Evolutionary conservation across 768 basidiomycete species (phyloP).

Genomic region (Mycena alexandri): DNA sequence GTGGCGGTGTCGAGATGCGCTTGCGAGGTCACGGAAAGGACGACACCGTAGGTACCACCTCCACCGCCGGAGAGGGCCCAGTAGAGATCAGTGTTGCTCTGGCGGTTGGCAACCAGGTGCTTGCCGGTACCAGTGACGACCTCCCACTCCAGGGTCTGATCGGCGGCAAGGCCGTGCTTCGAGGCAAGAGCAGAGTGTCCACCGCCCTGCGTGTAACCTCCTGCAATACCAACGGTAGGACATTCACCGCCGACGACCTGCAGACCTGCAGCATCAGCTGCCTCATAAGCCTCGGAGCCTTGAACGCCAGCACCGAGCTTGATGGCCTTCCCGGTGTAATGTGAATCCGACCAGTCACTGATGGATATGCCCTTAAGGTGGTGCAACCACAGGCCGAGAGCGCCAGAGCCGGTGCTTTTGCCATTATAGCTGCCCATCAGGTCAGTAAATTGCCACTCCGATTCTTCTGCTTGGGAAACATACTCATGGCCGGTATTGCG

Average conservation of each 20-base stretch:
- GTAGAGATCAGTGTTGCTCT: slow-evolving; percentile 48
- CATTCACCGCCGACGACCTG: slow-evolving; percentile 25
- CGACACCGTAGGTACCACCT: slow-evolving; percentile 27
- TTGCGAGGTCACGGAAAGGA: slow-evolving; percentile 20
- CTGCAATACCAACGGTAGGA: slow-evolving; percentile 46
- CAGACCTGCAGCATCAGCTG: slow-evolving; percentile 13
- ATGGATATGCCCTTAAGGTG: slow-evolving; percentile 14
- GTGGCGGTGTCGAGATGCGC: slow-evolving; percentile 17
- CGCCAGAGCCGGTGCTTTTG: slow-evolving; percentile 19
- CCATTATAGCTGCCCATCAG: slow-evolving; percentile 24
- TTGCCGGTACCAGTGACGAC: slow-evolving; percentile 15
- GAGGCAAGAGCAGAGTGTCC: slow-evolving; percentile 36
- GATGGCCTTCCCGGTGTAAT: slow-evolving; percentile 24
- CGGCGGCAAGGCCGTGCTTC: slow-evolving; percentile 31
- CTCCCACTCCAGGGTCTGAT: slow-evolving; percentile 29
- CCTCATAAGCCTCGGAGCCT: slow-evolving; percentile 7
- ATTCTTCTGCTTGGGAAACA: slow-evolving; percentile 15
- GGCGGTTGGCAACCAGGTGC: slow-evolving; percentile 22
- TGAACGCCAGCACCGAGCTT: slow-evolving; percentile 24
- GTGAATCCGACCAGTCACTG: slow-evolving; percentile 7
- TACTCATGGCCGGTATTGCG: slow-evolving; percentile 31
- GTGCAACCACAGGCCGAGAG: slow-evolving; percentile 24
- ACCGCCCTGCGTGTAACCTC: slow-evolving; percentile 45
- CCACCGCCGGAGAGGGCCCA: slow-evolving; percentile 51
- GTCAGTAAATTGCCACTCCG: slow-evolving; percentile 13